These are phyloP conservation scores for Populus ilicifolia DNA, from an alignment of 345 rosid species.

Conservation along the genomic window DNA sequence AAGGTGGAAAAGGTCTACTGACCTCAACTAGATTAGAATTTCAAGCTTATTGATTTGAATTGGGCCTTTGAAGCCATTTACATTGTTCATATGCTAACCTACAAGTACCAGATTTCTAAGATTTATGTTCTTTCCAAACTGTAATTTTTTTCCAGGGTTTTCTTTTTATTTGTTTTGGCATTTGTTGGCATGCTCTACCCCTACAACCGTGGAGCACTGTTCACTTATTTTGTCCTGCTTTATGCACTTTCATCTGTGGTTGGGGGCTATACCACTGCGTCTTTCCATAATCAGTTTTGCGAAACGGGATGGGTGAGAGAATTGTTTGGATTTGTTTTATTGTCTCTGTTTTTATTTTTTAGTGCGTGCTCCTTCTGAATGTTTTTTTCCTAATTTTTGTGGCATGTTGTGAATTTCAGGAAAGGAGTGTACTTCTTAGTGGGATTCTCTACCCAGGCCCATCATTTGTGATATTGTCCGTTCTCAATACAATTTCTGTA, in stretches of 20 bases:
- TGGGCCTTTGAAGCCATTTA: too few species aligned
- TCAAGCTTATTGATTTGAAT: too few species aligned
- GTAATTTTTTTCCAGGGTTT: slow-evolving; percentile 39
- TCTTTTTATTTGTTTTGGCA: slow-evolving; percentile 49
- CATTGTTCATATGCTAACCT: not conserved
- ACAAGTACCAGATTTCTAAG: not conserved
- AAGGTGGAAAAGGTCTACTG: too few species aligned
- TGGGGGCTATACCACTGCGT: slow-evolving; percentile 69
- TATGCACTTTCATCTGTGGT: slow-evolving; percentile 63
- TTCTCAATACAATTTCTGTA: slow-evolving; percentile 61
- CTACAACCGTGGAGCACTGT: slow-evolving; percentile 57
- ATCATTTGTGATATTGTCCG: slow-evolving; percentile 35
- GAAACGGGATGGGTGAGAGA: slow-evolving; percentile 66
- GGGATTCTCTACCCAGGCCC: slow-evolving; percentile 65
- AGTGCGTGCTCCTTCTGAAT: not conserved
- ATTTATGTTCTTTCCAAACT: not conserved
- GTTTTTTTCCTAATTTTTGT: not conserved
- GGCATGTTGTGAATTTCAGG: slow-evolving; percentile 37
- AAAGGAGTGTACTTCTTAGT: slow-evolving; percentile 55
- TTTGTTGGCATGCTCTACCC: slow-evolving; percentile 67
- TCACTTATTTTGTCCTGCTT: slow-evolving; percentile 49
- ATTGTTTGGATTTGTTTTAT: not conserved
- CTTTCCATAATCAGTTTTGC: slow-evolving; percentile 57
- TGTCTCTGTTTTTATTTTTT: not conserved
- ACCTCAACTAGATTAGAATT: too few species aligned